Base-by-base conservation (phyloP, 2,329 filamentous ascomycete species). In the Curvularia spicifera region DNA sequence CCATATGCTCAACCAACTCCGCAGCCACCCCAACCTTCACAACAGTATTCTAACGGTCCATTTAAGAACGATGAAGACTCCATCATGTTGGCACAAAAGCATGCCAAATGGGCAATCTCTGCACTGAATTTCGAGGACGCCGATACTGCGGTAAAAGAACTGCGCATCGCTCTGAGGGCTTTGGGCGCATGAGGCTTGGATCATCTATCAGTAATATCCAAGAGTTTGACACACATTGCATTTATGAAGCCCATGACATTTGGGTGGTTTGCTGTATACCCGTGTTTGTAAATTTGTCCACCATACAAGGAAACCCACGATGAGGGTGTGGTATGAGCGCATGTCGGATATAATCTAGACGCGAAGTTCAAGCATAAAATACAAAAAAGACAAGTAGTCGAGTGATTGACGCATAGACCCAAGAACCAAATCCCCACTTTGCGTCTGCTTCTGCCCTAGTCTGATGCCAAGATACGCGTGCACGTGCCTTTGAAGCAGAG, bases 101-200 rank as follows among this genome's bases (percentile, higher is more conserved):
- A 98, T 79, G 93, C 94, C 2, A 93, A 92, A 70, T 99, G 92
- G 91, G 95, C 95, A 0, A 96, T 98, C 42, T 97, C 93, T 10
- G 95, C 95, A 0, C 80, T 99, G 47, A 97, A 97, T 70, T 99
- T 99, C 77, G 95, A 99, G 67, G 95, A 99, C 74, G 90, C 96
- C 1, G 83, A 89, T 1, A 99, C 95, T 0, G 95, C 95, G 0
- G 88, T 98, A 4, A 88, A 89, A 70, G 93, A 99, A 73, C 76
- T 99, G 61, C 86, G 86, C 51, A 87, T 86, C 58, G 95, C 95
- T 3, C 78, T 99, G 61, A 81, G 85, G 55, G 79, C 82, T 18
- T 78, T 97, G 48, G 91, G 91, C 2, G 89, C 87, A 12, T 50
- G 20, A 31, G n/a, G 6, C 5, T 40, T 20, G 33, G 8, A 29